These are phyloP conservation scores for Diaporthe amygdali DNA, from an alignment of 2,329 filamentous ascomycete species.

Conservation along the genomic window DNA sequence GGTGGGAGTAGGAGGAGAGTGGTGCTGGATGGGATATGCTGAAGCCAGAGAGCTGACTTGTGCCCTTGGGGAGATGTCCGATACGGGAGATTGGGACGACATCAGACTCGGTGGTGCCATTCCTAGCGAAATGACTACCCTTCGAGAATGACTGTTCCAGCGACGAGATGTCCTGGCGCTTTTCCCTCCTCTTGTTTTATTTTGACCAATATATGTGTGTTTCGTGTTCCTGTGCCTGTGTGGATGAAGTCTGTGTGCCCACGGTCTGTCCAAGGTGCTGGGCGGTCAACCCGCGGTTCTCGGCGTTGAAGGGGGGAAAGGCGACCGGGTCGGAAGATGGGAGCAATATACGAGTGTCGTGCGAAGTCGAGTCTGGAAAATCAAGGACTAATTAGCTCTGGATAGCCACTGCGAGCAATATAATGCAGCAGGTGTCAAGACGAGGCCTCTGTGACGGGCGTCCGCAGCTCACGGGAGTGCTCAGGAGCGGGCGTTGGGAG, in stretches of 20 bases:
- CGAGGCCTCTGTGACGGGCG: neutral
- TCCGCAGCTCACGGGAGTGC: conserved; percentile 11
- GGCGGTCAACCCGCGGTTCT: conserved; percentile 25
- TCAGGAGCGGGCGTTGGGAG: conserved; percentile 6
- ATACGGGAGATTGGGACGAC: conserved; percentile 28
- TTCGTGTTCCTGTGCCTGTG: neutral
- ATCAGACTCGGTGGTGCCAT: conserved; percentile 28
- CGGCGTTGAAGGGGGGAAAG: conserved; percentile 20
- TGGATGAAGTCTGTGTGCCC: conserved; percentile 10
- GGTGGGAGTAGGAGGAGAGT: conserved; percentile 23
- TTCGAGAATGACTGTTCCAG: conserved; percentile 21
- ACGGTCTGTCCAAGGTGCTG: conserved; percentile 18
- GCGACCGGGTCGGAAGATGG: conserved; percentile 4
- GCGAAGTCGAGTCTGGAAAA: neutral
- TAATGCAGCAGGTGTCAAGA: neutral
- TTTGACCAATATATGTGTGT: neutral
- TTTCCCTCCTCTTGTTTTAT: conserved; percentile 18
- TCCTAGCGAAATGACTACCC: conserved; percentile 26
- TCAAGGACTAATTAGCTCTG: conserved; percentile 8
- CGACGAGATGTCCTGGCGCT: conserved; percentile 4
- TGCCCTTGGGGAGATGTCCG: conserved; percentile 26
- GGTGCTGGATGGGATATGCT: conserved; percentile 17
- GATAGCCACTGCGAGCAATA: neutral
- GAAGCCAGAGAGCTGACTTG: conserved; percentile 22
- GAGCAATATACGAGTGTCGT: conserved; percentile 1